A percentile compares a stretch with the other conserved stretches of the same genome.
phyloP scores from a whole-genome alignment of 2,329 filamentous ascomycete genomes.

The Zymoseptoria ardabiliae region DNA sequence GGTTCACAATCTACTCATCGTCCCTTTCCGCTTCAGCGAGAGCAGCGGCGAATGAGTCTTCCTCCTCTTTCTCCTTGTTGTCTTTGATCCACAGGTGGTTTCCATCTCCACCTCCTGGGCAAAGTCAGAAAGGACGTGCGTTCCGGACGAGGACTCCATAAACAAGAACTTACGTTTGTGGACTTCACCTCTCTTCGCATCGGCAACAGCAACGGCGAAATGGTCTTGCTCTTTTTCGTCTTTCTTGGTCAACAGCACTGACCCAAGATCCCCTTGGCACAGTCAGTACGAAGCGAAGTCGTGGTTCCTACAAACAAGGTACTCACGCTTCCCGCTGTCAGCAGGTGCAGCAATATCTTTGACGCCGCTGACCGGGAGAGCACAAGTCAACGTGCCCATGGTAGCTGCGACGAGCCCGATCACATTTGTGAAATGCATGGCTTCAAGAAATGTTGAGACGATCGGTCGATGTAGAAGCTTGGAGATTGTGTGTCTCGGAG shows the following conservation, averaged over 20 bases:
- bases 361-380: not conserved
- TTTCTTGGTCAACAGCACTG: not conserved
- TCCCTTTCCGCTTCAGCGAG: not conserved
- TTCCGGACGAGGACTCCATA: not conserved
- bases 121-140: not conserved
- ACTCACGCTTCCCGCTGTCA: not conserved
- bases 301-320: not conserved
- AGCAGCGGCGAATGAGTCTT: not conserved
- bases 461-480: not conserved
- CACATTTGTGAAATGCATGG: not conserved
- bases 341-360: not conserved
- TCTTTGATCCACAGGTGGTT: not conserved
- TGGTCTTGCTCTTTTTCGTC: not conserved
- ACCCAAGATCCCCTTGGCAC: not conserved
- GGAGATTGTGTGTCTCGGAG: too few relatives aligned
- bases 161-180: not conserved
- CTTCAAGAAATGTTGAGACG: not conserved
- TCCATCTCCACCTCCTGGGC: not conserved
- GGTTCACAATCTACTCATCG: not conserved
- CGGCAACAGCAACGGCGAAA: not conserved
- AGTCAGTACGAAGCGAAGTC: not conserved
- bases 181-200: not conserved
- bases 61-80: not conserved
- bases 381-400: not conserved
- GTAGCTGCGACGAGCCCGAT: not conserved